Conservation (phyloP, 139 green algal species). For the Tetratostichococcus sp. region DNA sequence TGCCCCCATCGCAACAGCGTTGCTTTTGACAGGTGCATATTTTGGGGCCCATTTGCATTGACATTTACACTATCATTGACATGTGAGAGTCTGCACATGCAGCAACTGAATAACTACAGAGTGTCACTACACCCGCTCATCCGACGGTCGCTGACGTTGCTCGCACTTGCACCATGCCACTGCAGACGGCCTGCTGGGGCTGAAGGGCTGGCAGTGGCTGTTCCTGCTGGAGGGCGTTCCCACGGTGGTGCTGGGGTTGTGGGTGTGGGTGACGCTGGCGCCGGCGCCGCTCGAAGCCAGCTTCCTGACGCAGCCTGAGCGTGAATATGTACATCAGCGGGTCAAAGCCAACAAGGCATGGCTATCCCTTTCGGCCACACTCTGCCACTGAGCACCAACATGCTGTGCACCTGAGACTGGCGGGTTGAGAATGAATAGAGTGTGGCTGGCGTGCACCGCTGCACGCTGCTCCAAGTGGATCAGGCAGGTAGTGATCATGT, state of each 20-base stretch:
- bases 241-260: conserved; percentile 7
- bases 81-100: no score
- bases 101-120: no score
- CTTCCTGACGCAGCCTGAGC: conserved; percentile 16
- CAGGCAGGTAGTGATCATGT: no score
- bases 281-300: neutral
- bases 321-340: conserved; percentile 2
- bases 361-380: neutral
- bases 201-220: conserved; percentile 29
- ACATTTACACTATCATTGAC: no score
- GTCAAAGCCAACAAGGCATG: conserved; percentile 1
- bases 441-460: no score
- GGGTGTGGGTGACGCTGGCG: conserved; percentile 3
- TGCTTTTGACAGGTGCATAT: neutral
- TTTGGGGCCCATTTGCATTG: no score
- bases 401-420: no score
- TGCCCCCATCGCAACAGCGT: neutral
- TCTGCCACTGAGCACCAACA: neutral
- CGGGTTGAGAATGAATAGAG: no score
- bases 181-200: conserved; percentile 9
- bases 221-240: conserved; percentile 25
- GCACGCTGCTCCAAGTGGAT: no score
- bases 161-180: no score
- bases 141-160: no score
- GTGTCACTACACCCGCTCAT: no score